These are phyloP conservation scores for Gracilaria caudata DNA, from an alignment of 23 red algal species.

Conservation along the genomic window DNA sequence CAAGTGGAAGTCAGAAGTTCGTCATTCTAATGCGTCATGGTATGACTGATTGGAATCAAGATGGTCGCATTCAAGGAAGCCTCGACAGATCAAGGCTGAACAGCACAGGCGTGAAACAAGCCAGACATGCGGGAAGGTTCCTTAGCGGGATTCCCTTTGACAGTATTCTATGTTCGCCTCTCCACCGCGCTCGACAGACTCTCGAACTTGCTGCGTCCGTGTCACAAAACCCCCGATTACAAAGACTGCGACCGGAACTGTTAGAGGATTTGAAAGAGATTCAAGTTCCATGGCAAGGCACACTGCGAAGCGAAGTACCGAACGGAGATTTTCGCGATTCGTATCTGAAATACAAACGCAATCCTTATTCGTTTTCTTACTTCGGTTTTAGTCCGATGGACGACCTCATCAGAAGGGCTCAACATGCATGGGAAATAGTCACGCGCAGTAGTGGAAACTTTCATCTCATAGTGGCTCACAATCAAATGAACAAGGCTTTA, in stretches of 20 bases:
- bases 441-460: conserved; percentile 30
- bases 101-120: conserved; percentile 43
- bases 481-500: conserved; percentile 69
- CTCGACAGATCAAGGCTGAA: conserved; percentile 72
- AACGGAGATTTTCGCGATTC: conserved; percentile 5
- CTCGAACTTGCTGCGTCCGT: conserved; percentile 12
- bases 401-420: conserved; percentile 33
- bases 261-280: conserved; percentile 57
- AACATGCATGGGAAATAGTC: conserved; percentile 47
- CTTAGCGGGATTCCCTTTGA: conserved; percentile 42
- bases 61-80: conserved; percentile 68
- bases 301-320: conserved; percentile 30
- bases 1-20: conserved; percentile 4
- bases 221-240: conserved; percentile 36
- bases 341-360: conserved; percentile 28
- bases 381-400: conserved; percentile 54
- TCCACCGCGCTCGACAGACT: conserved; percentile 47
- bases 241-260: conserved; percentile 25
- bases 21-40: conserved; percentile 76
- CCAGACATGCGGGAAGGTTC: conserved; percentile 37
- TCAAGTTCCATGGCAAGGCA: conserved; percentile 64
- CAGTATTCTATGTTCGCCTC: conserved; percentile 52
- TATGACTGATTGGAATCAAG: conserved; percentile 78
- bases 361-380: conserved; percentile 57
- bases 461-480: conserved; percentile 51